Evolutionary conservation across 1,284 basidiomycete genomes (phyloP), one percentile per base, ranked within the genome.

Genomic region (Cutaneotrichosporon cutaneum): DNA sequence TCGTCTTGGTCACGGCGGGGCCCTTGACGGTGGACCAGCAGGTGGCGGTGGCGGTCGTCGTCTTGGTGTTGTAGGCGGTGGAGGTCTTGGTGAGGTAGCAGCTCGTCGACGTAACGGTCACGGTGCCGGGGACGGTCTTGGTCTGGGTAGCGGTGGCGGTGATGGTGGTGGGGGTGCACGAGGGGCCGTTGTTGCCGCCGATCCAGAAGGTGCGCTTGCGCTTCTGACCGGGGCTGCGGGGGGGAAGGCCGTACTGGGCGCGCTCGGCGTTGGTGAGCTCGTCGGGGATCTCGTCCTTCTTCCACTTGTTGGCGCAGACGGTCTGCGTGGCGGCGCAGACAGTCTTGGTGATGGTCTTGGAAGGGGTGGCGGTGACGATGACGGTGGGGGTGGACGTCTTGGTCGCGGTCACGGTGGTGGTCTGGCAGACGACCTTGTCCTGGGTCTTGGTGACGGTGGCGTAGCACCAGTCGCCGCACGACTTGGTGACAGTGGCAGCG

Each of bases 151-250:
- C 26, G 27, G 54, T 58, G 7, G 27, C 9, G 16, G 35, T 24
- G 35, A 47, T 21, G 13, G 56, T 58, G 45, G 61, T 62, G 24
- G 61, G 61, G 2, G 52, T 55, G 56, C 61, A 62, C 13, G 61
- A 58, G 3, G 56, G 52, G 27, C 13, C 48, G 26, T 11, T 11
- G 26, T 27, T n/a, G 26, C 18, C 26, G 16, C 26, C 18, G 26
- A 3, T 5, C 26, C 48, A 27, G 24, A 14, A 51, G 8, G 48
- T 51, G 16, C 48, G 48, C 32, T 45, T 47, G 21, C 30, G 36
- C 55, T 48, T 51, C 45, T 62, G 56, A 5, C 32, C 22, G 16
- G 36, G 56, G n/a, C 45, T 9, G 36, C 61, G 61, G 30, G 48
- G 35, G 9, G 52, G 61, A 10, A 62, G 61, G 11, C 61, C 61